phyloP scores from a whole-genome alignment of 2,329 filamentous ascomycete species.

The Xylaria sp. region DNA sequence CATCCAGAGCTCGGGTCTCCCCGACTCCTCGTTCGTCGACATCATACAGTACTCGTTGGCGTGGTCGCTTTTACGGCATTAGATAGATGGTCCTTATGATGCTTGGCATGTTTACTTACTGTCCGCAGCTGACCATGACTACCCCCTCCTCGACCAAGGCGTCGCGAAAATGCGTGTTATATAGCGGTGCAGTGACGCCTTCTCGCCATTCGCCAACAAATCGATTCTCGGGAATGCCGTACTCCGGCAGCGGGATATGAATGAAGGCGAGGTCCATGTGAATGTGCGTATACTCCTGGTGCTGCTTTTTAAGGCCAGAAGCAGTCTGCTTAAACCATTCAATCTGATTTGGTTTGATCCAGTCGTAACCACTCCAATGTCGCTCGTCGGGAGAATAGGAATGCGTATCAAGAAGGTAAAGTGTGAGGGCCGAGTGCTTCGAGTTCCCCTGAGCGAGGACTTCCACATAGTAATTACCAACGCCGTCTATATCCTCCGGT shows the following conservation, averaged over 20 bases:
- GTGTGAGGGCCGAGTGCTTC: slow-evolving; percentile 81
- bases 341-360: slow-evolving; percentile 91
- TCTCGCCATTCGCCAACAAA: slow-evolving; percentile 73
- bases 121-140: slow-evolving; percentile 82
- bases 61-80: slow-evolving; percentile 60
- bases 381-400: slow-evolving; percentile 85
- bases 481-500: slow-evolving; percentile 76
- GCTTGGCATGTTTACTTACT: slow-evolving; percentile 50
- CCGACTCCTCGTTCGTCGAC: slow-evolving; percentile 45
- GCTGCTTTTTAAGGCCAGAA: slow-evolving; percentile 65
- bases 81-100: slow-evolving; percentile 4
- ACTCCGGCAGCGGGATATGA: slow-evolving; percentile 93
- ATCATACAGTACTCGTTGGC: slow-evolving; percentile 95
- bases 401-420: slow-evolving; percentile 95
- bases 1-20: slow-evolving; percentile 83
- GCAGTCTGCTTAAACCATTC: slow-evolving; percentile 87
- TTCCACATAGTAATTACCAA: slow-evolving; percentile 93
- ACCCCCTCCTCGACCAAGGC: slow-evolving; percentile 82
- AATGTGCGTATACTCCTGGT: slow-evolving; percentile 79
- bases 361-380: slow-evolving; percentile 89
- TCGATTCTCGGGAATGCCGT: slow-evolving; percentile 55
- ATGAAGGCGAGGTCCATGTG: slow-evolving; percentile 97
- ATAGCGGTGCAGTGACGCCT: slow-evolving; percentile 76
- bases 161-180: slow-evolving; percentile 89
- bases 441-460: slow-evolving; percentile 73